Conservation (phyloP, 495 filamentous ascomycete genomes). For the Aspergillus funiculosus region DNA sequence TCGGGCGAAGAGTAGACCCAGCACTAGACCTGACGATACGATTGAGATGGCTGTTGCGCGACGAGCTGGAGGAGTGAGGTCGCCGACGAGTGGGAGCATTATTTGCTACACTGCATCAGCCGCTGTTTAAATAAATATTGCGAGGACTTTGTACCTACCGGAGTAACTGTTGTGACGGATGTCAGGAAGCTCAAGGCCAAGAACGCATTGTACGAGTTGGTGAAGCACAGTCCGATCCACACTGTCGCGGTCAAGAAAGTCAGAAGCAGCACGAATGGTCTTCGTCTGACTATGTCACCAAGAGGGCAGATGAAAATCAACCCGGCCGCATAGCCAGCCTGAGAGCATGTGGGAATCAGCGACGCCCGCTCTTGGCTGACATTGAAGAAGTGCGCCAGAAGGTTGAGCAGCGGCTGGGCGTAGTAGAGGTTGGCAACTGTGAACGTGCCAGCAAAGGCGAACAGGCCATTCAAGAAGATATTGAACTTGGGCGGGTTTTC, state of each 20-base stretch:
- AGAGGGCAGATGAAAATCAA: conserved; percentile 72
- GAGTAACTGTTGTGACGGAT: conserved; percentile 74
- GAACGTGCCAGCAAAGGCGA: conserved; percentile 37
- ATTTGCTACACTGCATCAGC: no score
- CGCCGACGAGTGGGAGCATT: conserved; percentile 78
- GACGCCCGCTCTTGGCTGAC: conserved; percentile 54
- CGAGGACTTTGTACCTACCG: conserved; percentile 37
- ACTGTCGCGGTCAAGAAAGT: conserved; percentile 60
- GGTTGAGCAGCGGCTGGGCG: conserved; percentile 61
- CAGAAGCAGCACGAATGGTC: conserved; percentile 62
- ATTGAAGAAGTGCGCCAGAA: conserved; percentile 54
- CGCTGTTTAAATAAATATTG: neutral
- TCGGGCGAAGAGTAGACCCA: conserved; percentile 72
- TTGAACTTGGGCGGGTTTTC: conserved; percentile 52
- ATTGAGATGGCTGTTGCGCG: conserved; percentile 48
- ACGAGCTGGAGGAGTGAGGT: conserved; percentile 65
- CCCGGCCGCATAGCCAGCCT: conserved; percentile 74
- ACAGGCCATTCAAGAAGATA: conserved; percentile 54
- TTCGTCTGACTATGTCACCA: conserved; percentile 65
- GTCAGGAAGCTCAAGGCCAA: conserved; percentile 62
- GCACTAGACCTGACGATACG: conserved; percentile 69
- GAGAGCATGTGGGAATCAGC: conserved; percentile 68
- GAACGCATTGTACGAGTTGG: conserved; percentile 58
- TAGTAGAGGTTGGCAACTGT: conserved; percentile 66
- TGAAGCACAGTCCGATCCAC: conserved; percentile 68